Conservation (phyloP, 306 rosid species). For the Pyrus communis region DNA sequence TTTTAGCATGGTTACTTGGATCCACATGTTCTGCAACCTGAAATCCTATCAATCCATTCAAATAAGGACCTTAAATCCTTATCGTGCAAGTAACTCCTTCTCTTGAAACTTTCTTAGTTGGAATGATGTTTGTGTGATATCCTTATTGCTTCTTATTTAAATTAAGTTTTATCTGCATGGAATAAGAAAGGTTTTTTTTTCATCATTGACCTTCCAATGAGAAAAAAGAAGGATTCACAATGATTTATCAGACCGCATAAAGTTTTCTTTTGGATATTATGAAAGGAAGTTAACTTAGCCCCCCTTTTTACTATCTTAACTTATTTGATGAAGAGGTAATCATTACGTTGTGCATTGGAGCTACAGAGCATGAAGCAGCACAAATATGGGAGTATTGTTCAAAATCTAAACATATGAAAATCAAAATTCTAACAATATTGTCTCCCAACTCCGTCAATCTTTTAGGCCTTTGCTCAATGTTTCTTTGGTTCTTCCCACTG, state of each 20-base stretch:
- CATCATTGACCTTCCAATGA: not conserved
- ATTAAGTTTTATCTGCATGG: not conserved
- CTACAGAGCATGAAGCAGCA: not conserved
- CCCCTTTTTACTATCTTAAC: too few species aligned
- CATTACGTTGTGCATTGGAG: too few species aligned
- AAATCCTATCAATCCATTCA: slow-evolving; percentile 89
- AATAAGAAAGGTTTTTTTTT: not conserved
- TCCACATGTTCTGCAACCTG: slow-evolving; percentile 95
- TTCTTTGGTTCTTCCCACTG: not conserved
- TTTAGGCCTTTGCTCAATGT: not conserved
- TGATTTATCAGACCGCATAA: not conserved
- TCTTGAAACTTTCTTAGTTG: not conserved
- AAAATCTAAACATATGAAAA: not conserved
- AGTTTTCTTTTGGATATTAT: too few species aligned
- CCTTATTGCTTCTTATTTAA: not conserved
- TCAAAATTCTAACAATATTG: not conserved
- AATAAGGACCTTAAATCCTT: slow-evolving; percentile 83
- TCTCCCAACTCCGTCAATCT: not conserved
- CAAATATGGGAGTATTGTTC: not conserved
- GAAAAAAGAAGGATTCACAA: not conserved
- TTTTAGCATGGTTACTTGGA: slow-evolving; percentile 68
- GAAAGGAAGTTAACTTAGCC: too few species aligned
- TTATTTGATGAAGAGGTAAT: too few species aligned
- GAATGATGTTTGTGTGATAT: not conserved
- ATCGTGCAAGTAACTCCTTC: slow-evolving; percentile 76